Base-by-base conservation (phyloP, 306 rosid genomes). In the Sphenostylis stenocarpa region DNA sequence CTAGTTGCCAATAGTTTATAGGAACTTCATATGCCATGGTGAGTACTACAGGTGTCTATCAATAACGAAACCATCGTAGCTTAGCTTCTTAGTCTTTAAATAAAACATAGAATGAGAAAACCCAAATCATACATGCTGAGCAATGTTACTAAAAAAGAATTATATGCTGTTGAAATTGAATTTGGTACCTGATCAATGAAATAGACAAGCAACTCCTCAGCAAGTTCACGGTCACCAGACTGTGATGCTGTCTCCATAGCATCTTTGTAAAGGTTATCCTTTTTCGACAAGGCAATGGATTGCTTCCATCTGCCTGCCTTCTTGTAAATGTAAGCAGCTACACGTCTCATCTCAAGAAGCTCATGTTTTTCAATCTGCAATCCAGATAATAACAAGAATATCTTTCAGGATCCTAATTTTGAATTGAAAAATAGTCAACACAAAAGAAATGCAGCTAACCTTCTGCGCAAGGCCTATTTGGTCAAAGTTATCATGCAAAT, bases 261-360 rank as follows among this genome's bases (percentile, higher is more conserved):
- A 85, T 95, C 99, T 85, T 91, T 95, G 99, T 95, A 92, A 77
- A 95, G 97, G 76, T 91, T 95, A 81, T 95, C 99, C 85, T 95
- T 92, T 97, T 95, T 95, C 45, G 99, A 95, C 87, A 95, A 81
- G 67, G 91, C 96, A 88, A 95, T 95, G 72, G 99, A 95, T 84
- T 95, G 99, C 94, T 92, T 95, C 99, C 99, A 95, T 80, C 99
- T 88, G 56, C 97, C 96, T 8, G 97, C 99, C 86, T 92, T 95
- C 86, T 95, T 95, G 94, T 95, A 95, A 61, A 95, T 95, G 77
- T 92, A 95, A 47, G 99, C 97, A 77, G 99, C 99, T 76, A 95
- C 99, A 21, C 99, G 97, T 74, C 99, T 90, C 99, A 95, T 95
- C 87, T 95, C 99, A 80, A 95, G 93, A 77, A 95, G 92, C 83